These are phyloP conservation scores for Chaetomiaceae sp. DNA, from an alignment of 2,329 filamentous ascomycete genomes.

Conservation along the genomic window DNA sequence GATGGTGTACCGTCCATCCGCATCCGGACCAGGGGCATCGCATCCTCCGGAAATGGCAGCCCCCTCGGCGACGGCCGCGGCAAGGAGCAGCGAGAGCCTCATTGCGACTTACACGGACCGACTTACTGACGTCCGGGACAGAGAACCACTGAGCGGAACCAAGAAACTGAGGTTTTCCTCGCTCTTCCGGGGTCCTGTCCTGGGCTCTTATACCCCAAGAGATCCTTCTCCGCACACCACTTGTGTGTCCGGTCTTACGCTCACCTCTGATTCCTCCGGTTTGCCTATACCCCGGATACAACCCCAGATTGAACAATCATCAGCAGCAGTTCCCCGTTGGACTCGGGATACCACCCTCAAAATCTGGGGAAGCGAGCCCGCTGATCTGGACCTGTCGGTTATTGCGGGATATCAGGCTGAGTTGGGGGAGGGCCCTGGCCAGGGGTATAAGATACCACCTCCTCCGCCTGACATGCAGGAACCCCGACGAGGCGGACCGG, in stretches of 20 bases:
- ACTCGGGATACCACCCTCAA: not conserved
- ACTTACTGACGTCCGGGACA: no score
- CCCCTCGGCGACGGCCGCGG: conserved; percentile 23
- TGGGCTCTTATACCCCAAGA: conserved; percentile 2
- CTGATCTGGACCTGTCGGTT: conserved; percentile 1
- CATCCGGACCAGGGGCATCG: conserved; percentile 23
- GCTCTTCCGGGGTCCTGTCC: not conserved
- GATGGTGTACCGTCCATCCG: conserved; percentile 36
- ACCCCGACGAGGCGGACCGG: conserved; percentile 11
- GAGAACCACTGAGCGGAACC: not conserved
- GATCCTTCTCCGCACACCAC: conserved; percentile 5
- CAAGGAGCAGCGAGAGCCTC: conserved; percentile 19
- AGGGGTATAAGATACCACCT: conserved; percentile 1
- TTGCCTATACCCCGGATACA: conserved; percentile 21
- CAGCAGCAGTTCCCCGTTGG: not conserved
- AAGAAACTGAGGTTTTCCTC: not conserved
- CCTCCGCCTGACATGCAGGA: conserved; percentile 18
- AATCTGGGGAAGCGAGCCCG: conserved; percentile 5
- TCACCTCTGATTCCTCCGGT: conserved; percentile 5
- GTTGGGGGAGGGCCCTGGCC: conserved; percentile 2
- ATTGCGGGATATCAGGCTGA: conserved; percentile 7
- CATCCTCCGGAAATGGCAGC: conserved; percentile 7
- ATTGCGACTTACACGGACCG: conserved; percentile 16
- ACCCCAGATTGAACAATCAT: conserved; percentile 18
- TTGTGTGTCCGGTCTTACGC: not conserved